Evolutionary conservation across 495 filamentous ascomycete genomes (phyloP), one percentile per base, ranked within the genome.

Genomic region (Aspergillus carlsbadensis): DNA sequence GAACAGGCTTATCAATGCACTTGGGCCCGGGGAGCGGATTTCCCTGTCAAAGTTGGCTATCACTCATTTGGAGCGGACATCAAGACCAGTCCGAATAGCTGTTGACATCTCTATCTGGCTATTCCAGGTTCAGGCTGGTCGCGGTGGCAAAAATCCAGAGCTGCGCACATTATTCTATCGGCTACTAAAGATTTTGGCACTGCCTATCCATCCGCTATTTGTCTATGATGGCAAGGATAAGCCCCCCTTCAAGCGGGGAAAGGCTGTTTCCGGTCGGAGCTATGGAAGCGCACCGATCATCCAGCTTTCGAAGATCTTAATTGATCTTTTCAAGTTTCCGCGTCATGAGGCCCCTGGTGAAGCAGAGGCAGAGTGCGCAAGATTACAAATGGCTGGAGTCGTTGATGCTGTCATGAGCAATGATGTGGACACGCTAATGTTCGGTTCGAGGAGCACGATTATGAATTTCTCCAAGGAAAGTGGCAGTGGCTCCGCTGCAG

Each of bases 381-480:
- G 92, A 2, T 69, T 99, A 17, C 92, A 99, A 67, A 79, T 81
- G 53, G 81, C 85, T 26, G 91, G 92, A 0, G 77, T 96, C 40
- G 95, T 98, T 3, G 95, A 99, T 71, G 94, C 89, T 0, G 95
- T 98, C 11, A 81, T 99, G 63, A 97, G 90, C 65, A 92, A 99
- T 68, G 95, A 99, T 76, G 91, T 97, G 35, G 95, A 99, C 69
- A 92, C 95, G 2, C 80, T 99, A 62, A 98, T 99, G 95, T 99
- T 98, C 68, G 95, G 95, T 2, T 92, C 89, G 43, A 83, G 79
- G 0, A 68, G 81, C 43, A 94, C 85, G 0, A 72, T 97, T 29
- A 82, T 91, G 56, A 92, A 91, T 62, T 98, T 92, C 84, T 88
- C 88, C 0, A 81, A 86, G 18, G 91, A 96, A 68, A 79, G 76